These are phyloP conservation scores for Thelonectria blattea DNA, from an alignment of 2,329 filamentous ascomycete species.

Conservation along the genomic window DNA sequence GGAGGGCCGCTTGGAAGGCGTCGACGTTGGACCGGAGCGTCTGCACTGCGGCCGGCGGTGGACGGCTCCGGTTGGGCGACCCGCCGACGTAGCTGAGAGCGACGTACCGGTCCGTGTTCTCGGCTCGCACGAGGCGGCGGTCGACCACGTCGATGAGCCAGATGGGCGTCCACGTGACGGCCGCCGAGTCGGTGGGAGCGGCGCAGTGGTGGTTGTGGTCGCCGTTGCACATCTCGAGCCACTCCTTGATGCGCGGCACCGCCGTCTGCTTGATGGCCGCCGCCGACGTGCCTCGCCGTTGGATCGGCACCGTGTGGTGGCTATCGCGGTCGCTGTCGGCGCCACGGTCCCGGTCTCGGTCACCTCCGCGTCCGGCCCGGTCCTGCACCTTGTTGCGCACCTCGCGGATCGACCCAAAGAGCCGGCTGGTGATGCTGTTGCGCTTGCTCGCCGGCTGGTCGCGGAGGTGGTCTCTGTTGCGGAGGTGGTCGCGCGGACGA, in stretches of 20 bases:
- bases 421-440: slow-evolving; percentile 49
- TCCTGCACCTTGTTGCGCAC: slow-evolving; percentile 37
- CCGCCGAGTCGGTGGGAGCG: slow-evolving; percentile 32
- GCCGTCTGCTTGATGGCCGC: slow-evolving; percentile 42
- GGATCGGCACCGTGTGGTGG: slow-evolving; percentile 31
- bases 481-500: slow-evolving; percentile 17
- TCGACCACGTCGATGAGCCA: slow-evolving; percentile 52
- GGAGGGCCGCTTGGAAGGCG: slow-evolving; percentile 43
- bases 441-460: slow-evolving; percentile 44
- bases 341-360: slow-evolving; percentile 17
- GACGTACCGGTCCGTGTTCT: slow-evolving; percentile 49
- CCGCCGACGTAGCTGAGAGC: slow-evolving; percentile 56
- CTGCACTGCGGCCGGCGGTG: slow-evolving; percentile 38
- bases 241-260: slow-evolving; percentile 48
- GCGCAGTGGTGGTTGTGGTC: slow-evolving; percentile 51
- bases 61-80: slow-evolving; percentile 35
- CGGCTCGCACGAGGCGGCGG: slow-evolving; percentile 46
- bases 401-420: slow-evolving; percentile 44
- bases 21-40: slow-evolving; percentile 47
- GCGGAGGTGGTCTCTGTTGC: slow-evolving; percentile 15
- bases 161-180: slow-evolving; percentile 46
- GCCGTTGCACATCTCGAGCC: slow-evolving; percentile 52
- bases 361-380: neutral
- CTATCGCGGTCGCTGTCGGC: slow-evolving; percentile 25
- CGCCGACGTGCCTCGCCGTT: slow-evolving; percentile 42